Conservation (phyloP, 257 asterid species). For the Oldenlandia corymbosa region DNA sequence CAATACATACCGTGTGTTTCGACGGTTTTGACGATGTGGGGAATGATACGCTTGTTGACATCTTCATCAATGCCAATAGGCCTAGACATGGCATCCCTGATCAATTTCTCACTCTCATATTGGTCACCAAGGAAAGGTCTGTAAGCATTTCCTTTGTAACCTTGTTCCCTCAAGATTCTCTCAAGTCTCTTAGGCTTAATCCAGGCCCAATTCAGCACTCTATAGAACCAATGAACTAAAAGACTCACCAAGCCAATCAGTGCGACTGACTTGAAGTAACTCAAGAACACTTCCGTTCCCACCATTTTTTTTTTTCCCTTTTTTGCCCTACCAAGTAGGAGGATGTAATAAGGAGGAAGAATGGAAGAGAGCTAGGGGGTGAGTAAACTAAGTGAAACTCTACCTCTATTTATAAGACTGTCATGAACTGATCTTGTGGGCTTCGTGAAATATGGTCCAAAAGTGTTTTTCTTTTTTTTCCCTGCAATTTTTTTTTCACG, state of each 20-base stretch:
- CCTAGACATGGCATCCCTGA: conserved; percentile 12
- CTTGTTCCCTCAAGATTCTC: conserved; percentile 10
- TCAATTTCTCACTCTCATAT: conserved; percentile 11
- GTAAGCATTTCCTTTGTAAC: conserved; percentile 17
- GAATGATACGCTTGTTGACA: conserved; percentile 12
- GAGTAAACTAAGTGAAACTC: too few relatives aligned
- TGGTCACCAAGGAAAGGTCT: conserved; percentile 12
- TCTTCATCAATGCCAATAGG: conserved; percentile 13
- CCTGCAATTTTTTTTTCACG: too few relatives aligned
- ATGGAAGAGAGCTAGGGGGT: too few relatives aligned
- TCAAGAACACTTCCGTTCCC: too few relatives aligned
- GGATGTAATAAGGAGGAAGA: too few relatives aligned
- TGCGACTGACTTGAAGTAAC: conserved; percentile 1
- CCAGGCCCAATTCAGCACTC: conserved; percentile 10
- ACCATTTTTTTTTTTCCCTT: too few relatives aligned
- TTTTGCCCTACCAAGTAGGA: too few relatives aligned
- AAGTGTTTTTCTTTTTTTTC: too few relatives aligned
- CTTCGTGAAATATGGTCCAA: too few relatives aligned
- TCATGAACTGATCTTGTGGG: too few relatives aligned
- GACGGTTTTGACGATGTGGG: conserved; percentile 10
- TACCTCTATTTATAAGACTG: too few relatives aligned
- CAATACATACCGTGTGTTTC: conserved; percentile 6
- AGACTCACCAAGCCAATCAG: not conserved
- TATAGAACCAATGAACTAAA: conserved; percentile 1
- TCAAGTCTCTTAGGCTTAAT: conserved; percentile 12